Conservation (phyloP, 805 yeast species). For the Monosporozyma unispora region DNA sequence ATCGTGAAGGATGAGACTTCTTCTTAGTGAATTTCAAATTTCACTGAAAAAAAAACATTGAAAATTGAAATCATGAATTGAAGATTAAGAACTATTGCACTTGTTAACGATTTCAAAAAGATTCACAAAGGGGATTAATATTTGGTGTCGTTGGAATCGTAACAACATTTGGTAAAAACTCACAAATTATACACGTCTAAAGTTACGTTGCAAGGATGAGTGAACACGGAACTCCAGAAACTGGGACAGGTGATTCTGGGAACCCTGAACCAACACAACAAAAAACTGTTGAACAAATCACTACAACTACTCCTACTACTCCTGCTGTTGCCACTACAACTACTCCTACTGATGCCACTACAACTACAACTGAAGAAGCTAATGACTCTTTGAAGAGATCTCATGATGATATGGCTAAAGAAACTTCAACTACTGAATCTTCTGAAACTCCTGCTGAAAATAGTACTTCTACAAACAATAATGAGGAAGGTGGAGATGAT, state of each 20-base stretch:
- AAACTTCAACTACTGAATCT: slow-evolving; percentile 4
- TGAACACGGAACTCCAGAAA: neutral
- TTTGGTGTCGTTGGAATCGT: neutral
- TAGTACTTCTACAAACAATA: slow-evolving; percentile 3
- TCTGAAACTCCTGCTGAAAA: neutral
- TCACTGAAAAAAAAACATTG: neutral
- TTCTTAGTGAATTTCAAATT: neutral
- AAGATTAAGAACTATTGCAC: neutral
- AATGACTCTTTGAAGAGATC: slow-evolving; percentile 3
- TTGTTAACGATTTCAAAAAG: neutral
- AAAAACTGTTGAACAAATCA: too few species aligned
- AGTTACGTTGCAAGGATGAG: neutral
- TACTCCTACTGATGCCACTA: neutral
- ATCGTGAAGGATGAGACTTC: neutral
- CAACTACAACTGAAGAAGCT: neutral
- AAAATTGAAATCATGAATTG: neutral
- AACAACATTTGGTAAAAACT: neutral
- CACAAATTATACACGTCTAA: neutral
- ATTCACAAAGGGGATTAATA: neutral
- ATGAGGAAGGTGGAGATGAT: slow-evolving; percentile 21
- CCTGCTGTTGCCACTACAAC: neutral
- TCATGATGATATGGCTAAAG: slow-evolving; percentile 2
- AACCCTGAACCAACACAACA: neutral
- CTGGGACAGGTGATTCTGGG: neutral
- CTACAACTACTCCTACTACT: neutral